phyloP scores from a whole-genome alignment of 1,284 basidiomycete species.

The Puccinia sorghi region DNA sequence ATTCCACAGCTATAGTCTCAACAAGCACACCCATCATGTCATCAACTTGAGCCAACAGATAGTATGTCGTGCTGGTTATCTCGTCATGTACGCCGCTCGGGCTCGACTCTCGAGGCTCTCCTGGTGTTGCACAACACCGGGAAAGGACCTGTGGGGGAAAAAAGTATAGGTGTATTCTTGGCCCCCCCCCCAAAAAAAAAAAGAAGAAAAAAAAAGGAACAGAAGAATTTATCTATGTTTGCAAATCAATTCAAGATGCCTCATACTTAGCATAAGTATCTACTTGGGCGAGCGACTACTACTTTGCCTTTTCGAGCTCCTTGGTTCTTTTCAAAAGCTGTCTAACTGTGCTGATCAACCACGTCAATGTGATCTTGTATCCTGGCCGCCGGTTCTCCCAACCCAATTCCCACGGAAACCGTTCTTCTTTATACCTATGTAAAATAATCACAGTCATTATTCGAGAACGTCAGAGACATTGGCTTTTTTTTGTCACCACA shows the following conservation, averaged over 20 bases:
- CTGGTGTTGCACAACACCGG: too few species aligned
- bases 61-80: too few species aligned
- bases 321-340: constrained; percentile 5
- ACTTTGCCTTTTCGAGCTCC: not conserved
- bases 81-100: too few species aligned
- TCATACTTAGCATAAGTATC: too few species aligned
- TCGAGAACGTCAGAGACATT: not conserved
- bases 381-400: constrained; percentile 30
- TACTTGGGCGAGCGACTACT: not conserved
- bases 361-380: constrained; percentile 18
- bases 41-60: too few species aligned
- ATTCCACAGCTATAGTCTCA: too few species aligned
- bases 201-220: not conserved
- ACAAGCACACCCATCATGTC: too few species aligned
- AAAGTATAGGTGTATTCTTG: too few species aligned
- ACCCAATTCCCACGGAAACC: constrained; percentile 31
- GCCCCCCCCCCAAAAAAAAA: too few species aligned
- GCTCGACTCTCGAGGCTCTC: too few species aligned
- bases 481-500: not conserved
- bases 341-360: not conserved
- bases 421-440: constrained; percentile 39
- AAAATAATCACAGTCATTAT: not conserved
- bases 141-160: too few species aligned
- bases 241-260: too few species aligned
- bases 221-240: not conserved